Conservation (phyloP, 257 asterid species). For the Nicotiana attenuata region DNA sequence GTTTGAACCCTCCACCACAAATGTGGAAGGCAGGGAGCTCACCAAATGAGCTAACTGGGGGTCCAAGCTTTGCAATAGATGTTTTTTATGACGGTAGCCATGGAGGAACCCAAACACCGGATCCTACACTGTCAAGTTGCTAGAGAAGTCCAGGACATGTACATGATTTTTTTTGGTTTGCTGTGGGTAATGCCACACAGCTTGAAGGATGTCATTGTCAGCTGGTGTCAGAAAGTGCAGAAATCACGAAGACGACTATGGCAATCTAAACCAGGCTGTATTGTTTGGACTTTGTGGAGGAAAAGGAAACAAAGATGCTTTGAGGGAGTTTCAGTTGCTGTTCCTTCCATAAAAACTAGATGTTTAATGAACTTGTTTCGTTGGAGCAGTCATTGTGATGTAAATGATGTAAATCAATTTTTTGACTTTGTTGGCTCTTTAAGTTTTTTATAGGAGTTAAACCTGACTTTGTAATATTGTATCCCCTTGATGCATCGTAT, state of each 20-base stretch:
- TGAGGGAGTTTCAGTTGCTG: neutral
- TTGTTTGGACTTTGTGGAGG: neutral
- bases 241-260: neutral
- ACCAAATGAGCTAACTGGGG: no score
- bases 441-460: neutral
- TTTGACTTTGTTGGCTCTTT: neutral
- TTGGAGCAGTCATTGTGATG: neutral
- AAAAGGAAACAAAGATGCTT: neutral
- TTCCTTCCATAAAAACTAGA: neutral
- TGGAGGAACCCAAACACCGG: no score
- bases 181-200: no score
- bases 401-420: neutral
- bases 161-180: neutral
- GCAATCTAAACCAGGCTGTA: neutral
- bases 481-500: neutral
- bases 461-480: neutral
- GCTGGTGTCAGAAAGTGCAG: neutral
- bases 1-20: no score
- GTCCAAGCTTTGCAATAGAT: no score
- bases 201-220: no score
- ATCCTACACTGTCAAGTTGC: no score
- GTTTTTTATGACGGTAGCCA: no score
- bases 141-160: no score
- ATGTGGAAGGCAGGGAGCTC: no score
- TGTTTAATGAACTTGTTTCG: neutral